Conservation (phyloP, 2,329 filamentous ascomycete species). For the Hymenotorrendiella dingleyae region DNA sequence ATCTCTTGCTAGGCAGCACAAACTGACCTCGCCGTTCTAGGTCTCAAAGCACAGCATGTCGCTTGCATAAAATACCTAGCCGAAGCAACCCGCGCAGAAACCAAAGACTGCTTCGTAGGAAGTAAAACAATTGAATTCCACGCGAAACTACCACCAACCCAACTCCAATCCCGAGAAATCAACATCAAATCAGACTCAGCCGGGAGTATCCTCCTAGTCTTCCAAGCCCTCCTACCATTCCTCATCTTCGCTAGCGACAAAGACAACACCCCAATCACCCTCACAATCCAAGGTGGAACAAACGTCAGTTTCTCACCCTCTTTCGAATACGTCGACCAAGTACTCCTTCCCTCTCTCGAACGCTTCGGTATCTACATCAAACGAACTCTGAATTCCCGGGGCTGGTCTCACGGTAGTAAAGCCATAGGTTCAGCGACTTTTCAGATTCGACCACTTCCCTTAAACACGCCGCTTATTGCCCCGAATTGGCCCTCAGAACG, state of each 20-base stretch:
- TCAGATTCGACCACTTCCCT: constrained; percentile 36
- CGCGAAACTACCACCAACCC: constrained; percentile 25
- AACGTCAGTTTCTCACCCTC: constrained; percentile 52
- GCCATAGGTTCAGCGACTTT: constrained; percentile 36
- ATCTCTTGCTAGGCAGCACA: neutral
- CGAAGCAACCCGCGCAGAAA: constrained; percentile 43
- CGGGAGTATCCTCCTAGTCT: constrained; percentile 50
- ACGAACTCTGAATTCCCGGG: constrained; percentile 39
- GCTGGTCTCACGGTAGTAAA: constrained; percentile 38
- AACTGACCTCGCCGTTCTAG: constrained; percentile 30
- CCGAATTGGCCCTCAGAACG: constrained; percentile 24
- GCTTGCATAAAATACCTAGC: constrained; percentile 50
- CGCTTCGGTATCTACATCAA: constrained; percentile 45
- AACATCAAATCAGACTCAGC: constrained; percentile 46
- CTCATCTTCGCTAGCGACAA: constrained; percentile 48
- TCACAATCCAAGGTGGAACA: constrained; percentile 52
- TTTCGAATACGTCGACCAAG: constrained; percentile 59
- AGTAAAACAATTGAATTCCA: constrained; percentile 34
- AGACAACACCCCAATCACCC: constrained; percentile 37
- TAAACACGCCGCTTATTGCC: constrained; percentile 35
- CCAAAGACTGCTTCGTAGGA: constrained; percentile 45
- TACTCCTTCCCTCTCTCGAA: constrained; percentile 50
- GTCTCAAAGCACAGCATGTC: constrained; percentile 56
- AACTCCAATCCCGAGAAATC: constrained; percentile 36
- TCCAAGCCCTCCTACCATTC: constrained; percentile 56